Base-by-base conservation (phyloP, 768 basidiomycete genomes). In the Boletellus sp. region DNA sequence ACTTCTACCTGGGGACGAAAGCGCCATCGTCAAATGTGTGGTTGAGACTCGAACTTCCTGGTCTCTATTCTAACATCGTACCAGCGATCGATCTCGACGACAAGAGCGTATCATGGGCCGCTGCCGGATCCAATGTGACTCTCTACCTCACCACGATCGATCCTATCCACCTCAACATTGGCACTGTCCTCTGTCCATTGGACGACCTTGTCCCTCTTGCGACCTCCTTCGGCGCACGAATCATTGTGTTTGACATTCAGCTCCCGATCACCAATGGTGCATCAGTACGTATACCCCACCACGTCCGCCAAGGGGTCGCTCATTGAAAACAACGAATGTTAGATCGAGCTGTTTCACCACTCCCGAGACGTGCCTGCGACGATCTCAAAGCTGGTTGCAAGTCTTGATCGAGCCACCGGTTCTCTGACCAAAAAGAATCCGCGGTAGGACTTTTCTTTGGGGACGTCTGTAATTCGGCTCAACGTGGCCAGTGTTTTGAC, bases 261-360 rank as follows among this genome's bases (percentile, higher is more conserved):
- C 76, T 90, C 41, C 96, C 96, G 0, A 87, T 99, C 55, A 92
- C 85, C 11, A 76, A 82, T 1, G 96, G 96, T 35, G 77, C 91
- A 55, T 85, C 90, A 36, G 94, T 94, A 66, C 54, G 78, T 65
- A 23, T 11, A 16, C 40, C 32, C 16, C 3, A 16, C 9, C n/a
- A 7, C 20, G 28, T 16, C 16, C 15, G 9, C 1, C 23, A 12
- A n/a, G 8, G 39, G 3, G 9, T 24, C 8, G 22, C 41, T 56
- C n/a, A n/a, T n/a, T n/a, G n/a, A n/a, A n/a, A 37, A 49, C 39
- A 12, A 23, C 19, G 19, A 22, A 32, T 50, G 6, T 2, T 38
- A 90, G 91, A 78, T 98, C 39, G 96, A 99, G 65, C 72, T 99
- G 11, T 98, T 92, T 71, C 91, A 96, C 62, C 94, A 99, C 62